Conservation (phyloP, 2,329 filamentous ascomycete genomes). For the Ascochyta viciae-villosae region DNA sequence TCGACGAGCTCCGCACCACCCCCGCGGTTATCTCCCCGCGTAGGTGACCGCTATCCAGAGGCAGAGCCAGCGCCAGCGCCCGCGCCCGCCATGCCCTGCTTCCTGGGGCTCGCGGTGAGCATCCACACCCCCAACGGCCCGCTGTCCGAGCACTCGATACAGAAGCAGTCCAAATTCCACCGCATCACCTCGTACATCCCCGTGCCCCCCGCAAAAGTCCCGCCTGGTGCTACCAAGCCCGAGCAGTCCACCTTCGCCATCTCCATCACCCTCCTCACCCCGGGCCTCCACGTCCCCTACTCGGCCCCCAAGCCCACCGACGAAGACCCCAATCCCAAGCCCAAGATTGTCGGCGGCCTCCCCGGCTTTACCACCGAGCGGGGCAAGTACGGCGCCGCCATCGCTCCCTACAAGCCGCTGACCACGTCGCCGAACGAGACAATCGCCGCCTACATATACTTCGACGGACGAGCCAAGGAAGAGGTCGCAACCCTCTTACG, state of each 20-base stretch:
- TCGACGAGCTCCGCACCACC: constrained; percentile 18
- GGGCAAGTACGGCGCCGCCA: constrained; percentile 62
- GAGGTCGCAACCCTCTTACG: constrained; percentile 94
- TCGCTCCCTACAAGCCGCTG: constrained; percentile 88
- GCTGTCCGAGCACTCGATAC: constrained; percentile 90
- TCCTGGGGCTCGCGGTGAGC: constrained; percentile 98
- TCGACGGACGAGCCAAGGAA: constrained; percentile 92
- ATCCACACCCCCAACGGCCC: constrained; percentile 84
- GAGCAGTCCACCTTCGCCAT: constrained; percentile 97
- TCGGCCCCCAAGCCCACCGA: constrained; percentile 82
- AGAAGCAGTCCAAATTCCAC: constrained; percentile 88
- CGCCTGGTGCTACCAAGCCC: constrained; percentile 71
- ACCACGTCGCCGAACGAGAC: constrained; percentile 95
- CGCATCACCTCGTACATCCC: constrained; percentile 98
- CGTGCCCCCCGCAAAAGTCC: constrained; percentile 85
- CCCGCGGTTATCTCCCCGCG: constrained; percentile 28
- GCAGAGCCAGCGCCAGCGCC: background rate
- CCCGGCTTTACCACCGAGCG: constrained; percentile 61
- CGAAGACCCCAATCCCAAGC: constrained; percentile 79
- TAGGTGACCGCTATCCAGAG: constrained; percentile 11
- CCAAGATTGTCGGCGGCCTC: constrained; percentile 79
- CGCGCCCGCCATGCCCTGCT: constrained; percentile 77
- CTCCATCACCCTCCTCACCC: constrained; percentile 92
- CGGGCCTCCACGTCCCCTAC: constrained; percentile 88
- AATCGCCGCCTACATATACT: constrained; percentile 98